phyloP scores from a whole-genome alignment of 345 rosid species.

The Stellera chamaejasme region DNA sequence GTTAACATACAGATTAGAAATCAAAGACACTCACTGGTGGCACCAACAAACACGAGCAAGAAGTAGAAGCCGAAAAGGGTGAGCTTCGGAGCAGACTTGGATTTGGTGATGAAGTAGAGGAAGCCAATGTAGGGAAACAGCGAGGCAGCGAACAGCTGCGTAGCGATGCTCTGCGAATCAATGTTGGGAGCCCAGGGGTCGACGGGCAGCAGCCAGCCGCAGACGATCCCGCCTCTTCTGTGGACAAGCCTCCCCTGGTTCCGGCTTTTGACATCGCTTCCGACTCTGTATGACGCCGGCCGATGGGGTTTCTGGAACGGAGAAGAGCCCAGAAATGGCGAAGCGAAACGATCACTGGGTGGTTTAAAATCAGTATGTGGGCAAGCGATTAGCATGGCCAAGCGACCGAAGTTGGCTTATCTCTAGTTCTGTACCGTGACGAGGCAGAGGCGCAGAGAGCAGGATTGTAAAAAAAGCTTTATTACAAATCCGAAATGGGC shows the following conservation, averaged over 20 bases:
- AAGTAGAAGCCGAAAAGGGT: conserved; percentile 93
- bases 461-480: too few species aligned
- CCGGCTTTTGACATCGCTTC: conserved; percentile 10
- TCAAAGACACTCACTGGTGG: conserved; percentile 53
- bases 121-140: conserved; percentile 85
- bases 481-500: too few species aligned
- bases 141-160: conserved; percentile 74
- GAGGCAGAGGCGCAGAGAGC: too few species aligned
- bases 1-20: neutral
- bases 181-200: conserved; percentile 85
- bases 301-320: conserved; percentile 11
- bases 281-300: conserved; percentile 6
- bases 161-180: conserved; percentile 73
- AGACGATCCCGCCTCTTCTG: conserved; percentile 25
- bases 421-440: too few species aligned
- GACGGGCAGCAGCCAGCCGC: conserved; percentile 55
- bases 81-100: conserved; percentile 74
- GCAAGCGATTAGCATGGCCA: conserved; percentile 15
- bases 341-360: conserved; percentile 11
- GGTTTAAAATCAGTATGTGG: conserved; percentile 12
- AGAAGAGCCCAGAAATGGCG: conserved; percentile 12
- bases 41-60: conserved; percentile 85
- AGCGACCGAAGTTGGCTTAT: too few species aligned
- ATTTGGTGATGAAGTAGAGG: conserved; percentile 83
- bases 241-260: conserved; percentile 10